Evolutionary conservation across 2,329 filamentous ascomycete genomes (phyloP), one percentile per base, ranked within the genome.

Genomic region (Chalaropsis ovoidea): DNA sequence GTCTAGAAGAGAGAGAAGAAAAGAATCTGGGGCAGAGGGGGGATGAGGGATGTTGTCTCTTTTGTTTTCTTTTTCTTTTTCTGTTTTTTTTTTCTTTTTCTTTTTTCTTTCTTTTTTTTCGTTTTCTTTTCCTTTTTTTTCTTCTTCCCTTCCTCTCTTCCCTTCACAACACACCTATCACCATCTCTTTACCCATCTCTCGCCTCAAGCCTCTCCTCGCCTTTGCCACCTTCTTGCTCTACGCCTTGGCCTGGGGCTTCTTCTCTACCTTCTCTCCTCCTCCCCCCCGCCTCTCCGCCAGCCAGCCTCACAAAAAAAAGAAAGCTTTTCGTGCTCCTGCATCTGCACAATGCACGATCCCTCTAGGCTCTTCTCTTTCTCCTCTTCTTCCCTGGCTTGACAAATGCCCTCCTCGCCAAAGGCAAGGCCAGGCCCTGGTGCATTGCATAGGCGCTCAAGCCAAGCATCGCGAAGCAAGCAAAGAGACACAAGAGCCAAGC

Each of bases 321-420:
- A 31, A 31, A 31, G 31, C 31, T 31, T 31, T 31, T 2, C 31
- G n/a, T 31, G 31, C 31, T 31, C 31, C 31, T 31, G 6, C 31
- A n/a, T 15, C 17, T 43, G 3, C 42, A 43, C 52, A 56, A 56
- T 35, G 52, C 52, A 56, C 52, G 52, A 56, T 56, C 72, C 65
- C 69, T 69, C 70, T 76, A 75, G 69, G 71, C 71, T 76, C 76
- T 73, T 76, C 76, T 73, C 75, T 76, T 70, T 76, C 31, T 31
- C 75, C 31, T 31, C 75, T 17, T 76, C 75, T 72, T 76, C 76
- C 69, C 75, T 56, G 22, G 4, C 22, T 43, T 31, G 31, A 31
- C 2, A 31, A 31, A 31, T 31, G 6, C 31, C 31, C 31, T 15
- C 52, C 24, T 31, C 35, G n/a, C 39, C 60, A 17, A 74, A 24